Evolutionary conservation across 1,284 basidiomycete genomes (phyloP), one percentile per base, ranked within the genome.

Genomic region (Trichosporon asahii): DNA sequence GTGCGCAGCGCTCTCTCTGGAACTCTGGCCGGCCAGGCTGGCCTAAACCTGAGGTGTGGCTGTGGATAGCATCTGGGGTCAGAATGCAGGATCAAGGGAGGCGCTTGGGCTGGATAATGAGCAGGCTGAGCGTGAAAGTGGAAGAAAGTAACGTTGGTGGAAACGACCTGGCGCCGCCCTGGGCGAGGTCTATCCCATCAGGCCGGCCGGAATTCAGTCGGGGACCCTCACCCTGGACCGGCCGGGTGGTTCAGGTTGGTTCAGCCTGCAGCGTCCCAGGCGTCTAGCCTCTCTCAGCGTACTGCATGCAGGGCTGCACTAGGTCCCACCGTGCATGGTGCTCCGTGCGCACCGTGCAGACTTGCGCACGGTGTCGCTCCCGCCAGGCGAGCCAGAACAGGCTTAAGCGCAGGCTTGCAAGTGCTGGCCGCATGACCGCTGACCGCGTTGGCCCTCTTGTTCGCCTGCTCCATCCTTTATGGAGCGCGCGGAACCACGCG

Each of bases 261-360:
- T 18, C 44, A 46, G 18, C 44, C 21, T 53, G 8, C 49, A 53
- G 21, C 49, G 49, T 14, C 21, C 21, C 23, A 8, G n/a, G 49
- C 49, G 6, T 18, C 49, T 53, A 23, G 21, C 49, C 49, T 53
- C 21, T 46, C 23, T 11, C 11, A 25, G 9, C 21, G 21, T 25
- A 53, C 49, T 53, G 49, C 49, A 53, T n/a, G 21, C 44, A 53
- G 21, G 49, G 21, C 49, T 53, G n/a, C 31, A 12, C 35, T 37
- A 37, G 49, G 49, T 53, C 49, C 49, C 49, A 53, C 49, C 49
- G 49, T 53, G 49, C 49, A 53, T 53, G 49, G 49, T 53, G 49
- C 49, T 53, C 49, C 12, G 49, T 53, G 49, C 49, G 49, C 23
- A 53, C 35, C 35, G 35, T 23, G 21, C 23, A 25, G 5, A 18